Base-by-base conservation (phyloP, 2,329 filamentous ascomycete genomes). In the Penicillium sclerotiorum region DNA sequence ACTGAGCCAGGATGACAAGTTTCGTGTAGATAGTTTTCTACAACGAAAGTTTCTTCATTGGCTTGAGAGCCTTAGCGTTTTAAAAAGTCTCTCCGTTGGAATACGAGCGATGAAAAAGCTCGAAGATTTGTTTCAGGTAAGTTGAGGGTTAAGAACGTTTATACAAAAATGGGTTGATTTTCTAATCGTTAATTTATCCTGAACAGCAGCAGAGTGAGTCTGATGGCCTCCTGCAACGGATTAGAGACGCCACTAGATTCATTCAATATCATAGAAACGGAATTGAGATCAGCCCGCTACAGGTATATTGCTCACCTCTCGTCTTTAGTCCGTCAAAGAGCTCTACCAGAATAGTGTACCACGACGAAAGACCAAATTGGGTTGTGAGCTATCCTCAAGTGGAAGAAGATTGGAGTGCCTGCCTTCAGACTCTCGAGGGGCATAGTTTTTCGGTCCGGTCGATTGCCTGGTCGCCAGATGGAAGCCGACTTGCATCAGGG, bases 51-150 rank as follows among this genome's bases (percentile, higher is more conserved):
- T 56, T 20, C 56, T 66, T 47, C 47, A 68, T 37, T 69, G 59
- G 66, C 47, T 69, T 1, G 65, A 68, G 52, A 60, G 56, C n/a
- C 56, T 68, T 3, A 64, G 63, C 32, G 28, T 67, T 21, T 35
- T 63, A 7, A 42, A 53, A 56, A 47, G 53, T 22, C 0, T 65
- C 20, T 49, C 55, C 45, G 15, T 53, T 12, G 56, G 53, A 8
- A 55, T 63, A 15, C 27, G 42, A 8, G 48, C 47, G n/a, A 64
- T 65, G 11, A 18, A 21, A 46, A 63, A 55, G 49, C 57, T 68
- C 0, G 55, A 62, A 23, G 36, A 27, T 33, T 49, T 62, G 41
- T 8, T 56, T 28, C 27, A 57, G 47, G 42, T 56, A 30, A 2
- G 39, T 43, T 18, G n/a, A 3, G 4, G 13, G 11, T 13, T 1